A percentile compares a stretch with the other conserved stretches of the same genome.
phyloP scores from a whole-genome alignment of 2,329 filamentous ascomycete genomes.

The Albophoma yamanashiensis region DNA sequence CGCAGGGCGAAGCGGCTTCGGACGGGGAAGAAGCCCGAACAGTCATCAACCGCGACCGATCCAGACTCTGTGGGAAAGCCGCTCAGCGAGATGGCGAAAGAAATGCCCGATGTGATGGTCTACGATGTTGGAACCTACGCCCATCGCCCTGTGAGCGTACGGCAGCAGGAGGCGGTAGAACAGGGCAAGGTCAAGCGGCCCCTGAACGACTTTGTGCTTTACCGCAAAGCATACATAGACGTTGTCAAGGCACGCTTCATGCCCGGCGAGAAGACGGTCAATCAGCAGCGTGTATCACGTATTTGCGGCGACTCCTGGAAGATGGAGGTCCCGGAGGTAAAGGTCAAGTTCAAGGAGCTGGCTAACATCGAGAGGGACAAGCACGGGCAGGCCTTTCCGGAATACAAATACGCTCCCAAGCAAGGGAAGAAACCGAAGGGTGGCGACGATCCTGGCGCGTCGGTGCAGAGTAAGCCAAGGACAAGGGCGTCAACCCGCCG shows the following conservation, averaged over 20 bases:
- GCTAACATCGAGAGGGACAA: conserved; percentile 75
- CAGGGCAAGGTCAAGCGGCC: conserved; percentile 76
- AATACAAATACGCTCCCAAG: conserved; percentile 88
- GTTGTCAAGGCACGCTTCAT: conserved; percentile 1
- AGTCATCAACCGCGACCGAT: neutral
- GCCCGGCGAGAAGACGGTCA: conserved; percentile 50
- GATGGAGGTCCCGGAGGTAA: conserved; percentile 63
- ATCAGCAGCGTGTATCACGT: conserved; percentile 85
- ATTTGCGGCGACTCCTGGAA: conserved; percentile 79
- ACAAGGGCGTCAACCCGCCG: neutral
- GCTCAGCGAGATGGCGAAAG: conserved; percentile 59
- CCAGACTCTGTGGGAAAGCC: conserved; percentile 31
- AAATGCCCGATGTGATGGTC: conserved; percentile 50
- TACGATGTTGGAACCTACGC: conserved; percentile 76
- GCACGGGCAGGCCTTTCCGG: conserved; percentile 74
- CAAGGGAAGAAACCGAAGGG: conserved; percentile 40
- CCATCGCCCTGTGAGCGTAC: conserved; percentile 54
- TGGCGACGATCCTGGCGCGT: neutral
- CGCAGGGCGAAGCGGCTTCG: neutral
- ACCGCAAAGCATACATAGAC: conserved; percentile 66
- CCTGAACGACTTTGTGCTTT: conserved; percentile 98
- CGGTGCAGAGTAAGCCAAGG: neutral
- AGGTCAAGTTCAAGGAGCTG: conserved; percentile 66
- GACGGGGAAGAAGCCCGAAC: conserved; percentile 1
- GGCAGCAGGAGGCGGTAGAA: conserved; percentile 55